These are phyloP conservation scores for Pseudogymnoascus sp. DNA, from an alignment of 2,329 filamentous ascomycete species.

Conservation along the genomic window DNA sequence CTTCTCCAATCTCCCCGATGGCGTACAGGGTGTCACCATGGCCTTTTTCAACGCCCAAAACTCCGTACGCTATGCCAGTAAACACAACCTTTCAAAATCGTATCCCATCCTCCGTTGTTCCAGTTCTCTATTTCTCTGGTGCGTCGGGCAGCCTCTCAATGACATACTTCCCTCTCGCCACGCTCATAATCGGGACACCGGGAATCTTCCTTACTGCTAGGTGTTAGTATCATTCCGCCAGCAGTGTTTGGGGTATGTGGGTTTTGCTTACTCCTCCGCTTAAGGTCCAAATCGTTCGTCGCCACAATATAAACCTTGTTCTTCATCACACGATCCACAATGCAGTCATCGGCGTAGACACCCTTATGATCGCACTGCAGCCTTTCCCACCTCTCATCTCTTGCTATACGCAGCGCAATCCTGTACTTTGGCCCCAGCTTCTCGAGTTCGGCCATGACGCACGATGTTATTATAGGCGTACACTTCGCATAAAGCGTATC, in stretches of 20 bases:
- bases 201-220: slow-evolving; percentile 53
- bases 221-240: not conserved
- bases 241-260: not conserved
- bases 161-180: slow-evolving; percentile 83
- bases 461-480: slow-evolving; percentile 74
- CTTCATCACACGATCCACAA: slow-evolving; percentile 61
- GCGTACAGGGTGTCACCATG: not conserved
- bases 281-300: slow-evolving; percentile 67
- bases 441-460: slow-evolving; percentile 73
- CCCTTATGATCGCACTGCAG: slow-evolving; percentile 84
- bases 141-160: slow-evolving; percentile 87
- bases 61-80: slow-evolving; percentile 7
- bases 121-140: slow-evolving; percentile 42
- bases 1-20: not conserved
- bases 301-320: slow-evolving; percentile 68
- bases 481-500: slow-evolving; percentile 85
- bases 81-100: slow-evolving; percentile 1
- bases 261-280: slow-evolving; percentile 46
- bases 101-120: not conserved
- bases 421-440: slow-evolving; percentile 81
- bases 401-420: slow-evolving; percentile 70
- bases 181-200: slow-evolving; percentile 62
- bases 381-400: slow-evolving; percentile 78
- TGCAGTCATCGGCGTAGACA: slow-evolving; percentile 74
- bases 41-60: slow-evolving; percentile 8